A percentile compares a stretch with the other conserved stretches of the same genome.
Evolutionary conservation across 1,139 yeast genomes (phyloP).

Genomic region (Meyerozyma athensensis): DNA sequence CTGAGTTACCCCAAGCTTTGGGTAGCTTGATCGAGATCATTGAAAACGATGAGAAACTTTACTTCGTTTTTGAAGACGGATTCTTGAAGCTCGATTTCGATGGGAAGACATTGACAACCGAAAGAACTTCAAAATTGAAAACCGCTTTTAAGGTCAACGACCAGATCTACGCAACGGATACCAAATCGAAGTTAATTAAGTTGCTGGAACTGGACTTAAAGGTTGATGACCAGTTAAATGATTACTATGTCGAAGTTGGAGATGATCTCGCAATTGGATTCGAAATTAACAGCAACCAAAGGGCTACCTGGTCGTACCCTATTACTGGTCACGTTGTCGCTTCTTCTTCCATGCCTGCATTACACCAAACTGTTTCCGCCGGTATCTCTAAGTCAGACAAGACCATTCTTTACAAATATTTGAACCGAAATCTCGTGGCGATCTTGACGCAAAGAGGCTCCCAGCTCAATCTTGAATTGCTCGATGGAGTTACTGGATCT

Average conservation of each 20-base stretch:
- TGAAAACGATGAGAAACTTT: conserved; percentile 17
- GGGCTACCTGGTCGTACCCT: background rate
- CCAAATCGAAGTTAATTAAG: background rate
- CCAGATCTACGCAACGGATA: conserved; percentile 5
- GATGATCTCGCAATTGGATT: background rate
- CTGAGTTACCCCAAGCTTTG: conserved; percentile 8
- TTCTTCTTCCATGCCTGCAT: conserved; percentile 26
- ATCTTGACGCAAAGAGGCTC: conserved; percentile 42
- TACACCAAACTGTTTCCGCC: conserved; percentile 52
- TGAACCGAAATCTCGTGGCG: conserved; percentile 65
- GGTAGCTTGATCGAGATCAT: conserved; percentile 15
- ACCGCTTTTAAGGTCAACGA: conserved; percentile 8
- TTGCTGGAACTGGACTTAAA: conserved; percentile 27
- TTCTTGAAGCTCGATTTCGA: conserved; percentile 9
- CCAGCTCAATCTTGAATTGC: conserved; percentile 35
- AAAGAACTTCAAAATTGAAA: conserved; percentile 5
- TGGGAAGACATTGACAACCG: conserved; percentile 8
- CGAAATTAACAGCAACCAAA: background rate
- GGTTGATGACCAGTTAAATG: conserved; percentile 11
- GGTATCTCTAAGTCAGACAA: conserved; percentile 71
- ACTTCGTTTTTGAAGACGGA: conserved; percentile 18
- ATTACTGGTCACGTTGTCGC: conserved; percentile 11
- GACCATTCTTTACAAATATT: conserved; percentile 76
- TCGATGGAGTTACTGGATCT: conserved; percentile 71
- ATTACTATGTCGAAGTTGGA: background rate